Percentiles rank a stretch among this genome's conserved stretches.
Conservation (phyloP, 1,284 basidiomycete species). For the Coniferiporia weirii region DNA sequence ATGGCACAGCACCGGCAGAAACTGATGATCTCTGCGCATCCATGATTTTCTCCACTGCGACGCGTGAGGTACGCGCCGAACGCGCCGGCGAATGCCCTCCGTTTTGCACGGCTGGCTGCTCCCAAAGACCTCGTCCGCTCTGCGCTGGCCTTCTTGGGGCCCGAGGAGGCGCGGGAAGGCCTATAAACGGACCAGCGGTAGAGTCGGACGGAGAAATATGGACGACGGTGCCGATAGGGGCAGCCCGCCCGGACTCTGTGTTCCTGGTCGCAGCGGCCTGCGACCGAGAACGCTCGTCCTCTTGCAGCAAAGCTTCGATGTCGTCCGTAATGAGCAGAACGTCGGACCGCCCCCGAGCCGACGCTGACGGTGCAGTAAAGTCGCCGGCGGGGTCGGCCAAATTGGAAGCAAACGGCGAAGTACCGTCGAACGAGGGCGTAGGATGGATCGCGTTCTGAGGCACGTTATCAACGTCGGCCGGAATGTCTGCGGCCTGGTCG, state of each 20-base stretch:
- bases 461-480: neutral
- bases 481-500: neutral
- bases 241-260: neutral
- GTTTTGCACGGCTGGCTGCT: neutral
- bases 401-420: neutral
- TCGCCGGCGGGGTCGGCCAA: neutral
- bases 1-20: conserved; percentile 1
- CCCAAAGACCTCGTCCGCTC: neutral
- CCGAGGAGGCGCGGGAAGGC: conserved; percentile 38
- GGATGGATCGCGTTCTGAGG: neutral
- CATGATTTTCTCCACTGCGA: neutral
- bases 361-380: neutral
- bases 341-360: conserved; percentile 16
- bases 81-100: neutral
- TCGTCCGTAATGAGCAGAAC: conserved; percentile 51
- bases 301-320: conserved; percentile 55
- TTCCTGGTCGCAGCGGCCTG: neutral
- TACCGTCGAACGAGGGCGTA: neutral
- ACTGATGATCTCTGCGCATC: conserved; percentile 12
- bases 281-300: conserved; percentile 40
- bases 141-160: conserved; percentile 20
- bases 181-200: conserved; percentile 5
- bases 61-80: neutral
- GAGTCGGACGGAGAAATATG: neutral
- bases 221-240: neutral